Evolutionary conservation across 1,284 basidiomycete species (phyloP).

Genomic region (Ganoderma boninense): DNA sequence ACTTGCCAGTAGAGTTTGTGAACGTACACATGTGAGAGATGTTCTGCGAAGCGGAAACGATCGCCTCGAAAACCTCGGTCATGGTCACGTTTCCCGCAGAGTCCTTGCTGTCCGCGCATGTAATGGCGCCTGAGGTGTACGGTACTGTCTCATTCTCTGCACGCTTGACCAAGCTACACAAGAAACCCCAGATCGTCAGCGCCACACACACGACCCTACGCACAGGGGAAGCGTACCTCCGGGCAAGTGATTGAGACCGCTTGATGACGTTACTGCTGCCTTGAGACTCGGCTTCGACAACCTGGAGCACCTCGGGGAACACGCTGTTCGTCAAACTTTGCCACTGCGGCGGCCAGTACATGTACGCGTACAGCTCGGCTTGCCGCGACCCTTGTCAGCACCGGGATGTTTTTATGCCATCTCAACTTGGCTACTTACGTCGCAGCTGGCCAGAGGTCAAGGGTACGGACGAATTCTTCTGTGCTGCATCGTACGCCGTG

Average conservation of each 20-base stretch:
- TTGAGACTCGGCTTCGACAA: conserved; percentile 18
- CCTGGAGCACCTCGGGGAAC: conserved; percentile 26
- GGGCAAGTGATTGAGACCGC: background rate
- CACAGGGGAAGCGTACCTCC: background rate
- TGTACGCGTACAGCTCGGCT: too few species aligned
- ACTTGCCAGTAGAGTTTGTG: background rate
- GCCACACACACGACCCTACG: background rate
- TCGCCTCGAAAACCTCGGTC: conserved; percentile 26
- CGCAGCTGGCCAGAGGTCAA: conserved; percentile 14
- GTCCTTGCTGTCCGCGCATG: conserved; percentile 34
- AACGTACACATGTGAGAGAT: conserved; percentile 31
- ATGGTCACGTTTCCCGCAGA: conserved; percentile 11
- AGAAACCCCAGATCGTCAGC: background rate
- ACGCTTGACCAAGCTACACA: background rate
- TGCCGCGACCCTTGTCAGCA: too few species aligned
- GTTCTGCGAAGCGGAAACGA: conserved; percentile 25
- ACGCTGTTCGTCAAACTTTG: too few species aligned
- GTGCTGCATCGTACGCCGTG: background rate
- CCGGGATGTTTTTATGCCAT: too few species aligned
- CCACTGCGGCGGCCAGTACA: too few species aligned
- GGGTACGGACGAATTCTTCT: conserved; percentile 12
- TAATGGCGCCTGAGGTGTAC: conserved; percentile 18
- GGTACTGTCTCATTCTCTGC: background rate
- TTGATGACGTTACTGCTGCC: conserved; percentile 23
- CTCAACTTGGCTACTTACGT: conserved; percentile 1